Conservation (phyloP, 2,329 filamentous ascomycete species). For the Emydomyces testavorans region DNA sequence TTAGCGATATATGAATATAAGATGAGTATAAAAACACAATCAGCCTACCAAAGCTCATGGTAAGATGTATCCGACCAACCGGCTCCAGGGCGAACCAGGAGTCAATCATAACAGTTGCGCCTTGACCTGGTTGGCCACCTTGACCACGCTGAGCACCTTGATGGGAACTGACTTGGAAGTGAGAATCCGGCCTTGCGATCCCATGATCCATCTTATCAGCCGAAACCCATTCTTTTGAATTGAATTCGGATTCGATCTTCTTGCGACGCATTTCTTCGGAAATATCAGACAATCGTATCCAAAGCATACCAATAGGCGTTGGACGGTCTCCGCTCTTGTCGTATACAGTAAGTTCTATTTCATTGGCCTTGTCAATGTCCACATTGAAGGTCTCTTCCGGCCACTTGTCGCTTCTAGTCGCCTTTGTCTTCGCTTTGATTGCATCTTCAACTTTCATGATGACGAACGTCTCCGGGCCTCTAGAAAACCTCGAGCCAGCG, state of each 20-base stretch:
- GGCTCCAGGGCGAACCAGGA: conserved; percentile 97
- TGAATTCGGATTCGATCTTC: conserved; percentile 92
- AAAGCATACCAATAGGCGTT: conserved; percentile 85
- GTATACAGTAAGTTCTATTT: conserved; percentile 94
- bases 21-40: background rate
- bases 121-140: conserved; percentile 16
- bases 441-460: conserved; percentile 94
- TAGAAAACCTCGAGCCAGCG: conserved; percentile 66
- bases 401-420: conserved; percentile 80
- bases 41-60: conserved; percentile 62
- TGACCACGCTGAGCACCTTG: conserved; percentile 18
- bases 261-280: conserved; percentile 95
- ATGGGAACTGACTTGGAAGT: conserved; percentile 38
- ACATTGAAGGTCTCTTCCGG: conserved; percentile 82
- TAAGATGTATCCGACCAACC: conserved; percentile 80
- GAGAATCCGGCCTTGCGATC: conserved; percentile 41
- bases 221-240: conserved; percentile 90
- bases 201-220: conserved; percentile 80
- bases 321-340: conserved; percentile 87
- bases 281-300: conserved; percentile 94
- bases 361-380: conserved; percentile 95
- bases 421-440: conserved; percentile 75
- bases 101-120: conserved; percentile 50
- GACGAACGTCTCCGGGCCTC: conserved; percentile 89
- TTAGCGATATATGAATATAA: conserved; percentile 16